Conservation (phyloP, 495 filamentous ascomycete genomes). For the Trypethelium eluteriae region DNA sequence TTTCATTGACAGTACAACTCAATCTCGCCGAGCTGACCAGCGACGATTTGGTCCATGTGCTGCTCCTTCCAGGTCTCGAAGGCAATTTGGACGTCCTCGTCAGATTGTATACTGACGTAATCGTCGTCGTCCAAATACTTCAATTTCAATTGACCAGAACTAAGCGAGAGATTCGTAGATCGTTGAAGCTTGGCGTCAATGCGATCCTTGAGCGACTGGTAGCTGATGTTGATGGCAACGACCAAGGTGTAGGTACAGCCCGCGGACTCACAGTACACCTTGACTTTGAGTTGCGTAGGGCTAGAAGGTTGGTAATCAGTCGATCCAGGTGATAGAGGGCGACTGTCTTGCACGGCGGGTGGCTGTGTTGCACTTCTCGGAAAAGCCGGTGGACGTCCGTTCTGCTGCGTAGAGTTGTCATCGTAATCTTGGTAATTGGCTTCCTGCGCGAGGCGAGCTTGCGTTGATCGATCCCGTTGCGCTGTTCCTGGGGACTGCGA, state of each 20-base stretch:
- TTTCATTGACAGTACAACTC: constrained; percentile 60
- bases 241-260: constrained; percentile 77
- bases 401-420: background rate
- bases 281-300: constrained; percentile 78
- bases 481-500: constrained; percentile 1
- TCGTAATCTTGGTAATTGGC: background rate
- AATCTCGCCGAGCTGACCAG: constrained; percentile 72
- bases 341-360: constrained; percentile 33
- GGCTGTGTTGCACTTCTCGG: constrained; percentile 32
- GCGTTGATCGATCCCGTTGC: background rate
- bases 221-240: constrained; percentile 84
- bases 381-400: background rate
- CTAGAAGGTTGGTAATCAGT: constrained; percentile 16
- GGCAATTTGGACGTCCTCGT: constrained; percentile 89
- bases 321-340: constrained; percentile 3
- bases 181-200: constrained; percentile 90
- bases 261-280: constrained; percentile 73
- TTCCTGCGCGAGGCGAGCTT: background rate
- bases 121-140: constrained; percentile 92
- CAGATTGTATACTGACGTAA: constrained; percentile 82
- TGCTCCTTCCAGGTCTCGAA: constrained; percentile 87
- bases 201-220: constrained; percentile 86
- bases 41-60: constrained; percentile 49
- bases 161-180: constrained; percentile 71
- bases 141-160: constrained; percentile 66